These are phyloP conservation scores for Margaritispora aquatica DNA, from an alignment of 495 filamentous ascomycete genomes.

Conservation along the genomic window DNA sequence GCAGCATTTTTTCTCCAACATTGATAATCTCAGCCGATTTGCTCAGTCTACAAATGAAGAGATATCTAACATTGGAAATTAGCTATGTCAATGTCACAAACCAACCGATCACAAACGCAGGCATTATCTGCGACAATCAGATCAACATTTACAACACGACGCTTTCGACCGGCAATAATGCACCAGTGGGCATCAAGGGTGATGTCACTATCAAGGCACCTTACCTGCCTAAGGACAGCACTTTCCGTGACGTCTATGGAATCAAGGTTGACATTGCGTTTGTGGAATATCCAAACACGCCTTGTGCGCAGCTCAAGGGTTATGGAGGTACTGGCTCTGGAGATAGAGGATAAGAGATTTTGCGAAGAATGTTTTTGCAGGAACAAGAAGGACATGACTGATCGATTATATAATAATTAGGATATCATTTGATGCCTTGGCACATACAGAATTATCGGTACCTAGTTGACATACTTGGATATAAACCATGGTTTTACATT, in stretches of 20 bases:
- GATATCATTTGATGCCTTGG: too few relatives aligned
- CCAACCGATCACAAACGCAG: conserved; percentile 12
- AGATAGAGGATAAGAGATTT: conserved; percentile 1
- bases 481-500: too few relatives aligned
- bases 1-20: too few relatives aligned
- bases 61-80: too few relatives aligned
- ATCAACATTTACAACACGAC: conserved; percentile 17
- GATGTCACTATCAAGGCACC: conserved; percentile 6
- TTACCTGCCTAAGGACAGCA: conserved; percentile 7
- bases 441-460: too few relatives aligned
- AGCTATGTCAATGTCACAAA: conserved; percentile 21
- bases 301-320: conserved; percentile 8
- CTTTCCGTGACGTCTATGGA: conserved; percentile 10
- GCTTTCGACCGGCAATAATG: conserved; percentile 11
- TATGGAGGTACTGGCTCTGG: conserved; percentile 4
- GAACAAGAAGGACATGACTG: too few relatives aligned
- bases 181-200: conserved; percentile 10
- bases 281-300: conserved; percentile 12
- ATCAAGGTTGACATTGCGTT: conserved; percentile 20
- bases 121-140: conserved; percentile 11
- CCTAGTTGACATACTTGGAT: too few relatives aligned
- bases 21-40: too few relatives aligned
- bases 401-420: too few relatives aligned
- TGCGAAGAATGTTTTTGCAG: not conserved
- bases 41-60: too few relatives aligned